These are phyloP conservation scores for Dactylellina leptospora DNA, from an alignment of 2,329 filamentous ascomycete genomes.

Conservation along the genomic window DNA sequence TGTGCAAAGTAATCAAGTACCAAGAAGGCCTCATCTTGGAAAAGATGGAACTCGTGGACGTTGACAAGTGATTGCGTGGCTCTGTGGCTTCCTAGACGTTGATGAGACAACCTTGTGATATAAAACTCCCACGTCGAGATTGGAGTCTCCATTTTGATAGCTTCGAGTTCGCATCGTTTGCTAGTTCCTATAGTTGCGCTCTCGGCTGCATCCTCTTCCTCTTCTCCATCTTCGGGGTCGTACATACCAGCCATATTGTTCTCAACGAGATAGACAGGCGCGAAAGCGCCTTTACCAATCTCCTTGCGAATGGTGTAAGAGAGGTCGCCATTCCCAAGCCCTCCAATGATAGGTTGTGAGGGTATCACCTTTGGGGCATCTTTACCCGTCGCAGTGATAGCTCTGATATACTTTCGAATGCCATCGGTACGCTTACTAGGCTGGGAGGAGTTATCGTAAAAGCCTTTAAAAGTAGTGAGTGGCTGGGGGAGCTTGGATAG, in stretches of 20 bases:
- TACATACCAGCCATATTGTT: slow-evolving; percentile 64
- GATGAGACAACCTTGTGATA: slow-evolving; percentile 84
- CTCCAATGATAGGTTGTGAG: slow-evolving; percentile 39
- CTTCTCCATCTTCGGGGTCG: slow-evolving; percentile 62
- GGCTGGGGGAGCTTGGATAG: slow-evolving; percentile 77
- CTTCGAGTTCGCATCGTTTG: slow-evolving; percentile 72
- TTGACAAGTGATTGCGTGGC: slow-evolving; percentile 79
- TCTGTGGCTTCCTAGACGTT: slow-evolving; percentile 76
- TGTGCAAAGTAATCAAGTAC: slow-evolving; percentile 87
- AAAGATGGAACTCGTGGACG: slow-evolving; percentile 90
- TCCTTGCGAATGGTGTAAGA: slow-evolving; percentile 83
- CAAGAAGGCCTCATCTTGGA: slow-evolving; percentile 87
- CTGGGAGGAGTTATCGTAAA: slow-evolving; percentile 74
- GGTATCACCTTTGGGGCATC: slow-evolving; percentile 54
- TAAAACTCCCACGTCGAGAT: slow-evolving; percentile 95
- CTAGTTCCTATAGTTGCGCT: slow-evolving; percentile 63
- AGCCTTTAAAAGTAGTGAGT: slow-evolving; percentile 78
- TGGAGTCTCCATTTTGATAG: slow-evolving; percentile 92
- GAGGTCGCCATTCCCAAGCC: slow-evolving; percentile 56
- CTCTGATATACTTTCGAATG: slow-evolving; percentile 82
- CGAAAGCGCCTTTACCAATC: slow-evolving; percentile 91
- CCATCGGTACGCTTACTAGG: slow-evolving; percentile 74
- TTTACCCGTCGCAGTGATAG: slow-evolving; percentile 67
- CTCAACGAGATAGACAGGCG: slow-evolving; percentile 91
- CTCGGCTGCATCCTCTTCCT: slow-evolving; percentile 66